Percentiles rank a stretch among this genome's conserved stretches.
phyloP scores from a whole-genome alignment of 2,329 filamentous ascomycete species.

The Cordyceps pruinosa region DNA sequence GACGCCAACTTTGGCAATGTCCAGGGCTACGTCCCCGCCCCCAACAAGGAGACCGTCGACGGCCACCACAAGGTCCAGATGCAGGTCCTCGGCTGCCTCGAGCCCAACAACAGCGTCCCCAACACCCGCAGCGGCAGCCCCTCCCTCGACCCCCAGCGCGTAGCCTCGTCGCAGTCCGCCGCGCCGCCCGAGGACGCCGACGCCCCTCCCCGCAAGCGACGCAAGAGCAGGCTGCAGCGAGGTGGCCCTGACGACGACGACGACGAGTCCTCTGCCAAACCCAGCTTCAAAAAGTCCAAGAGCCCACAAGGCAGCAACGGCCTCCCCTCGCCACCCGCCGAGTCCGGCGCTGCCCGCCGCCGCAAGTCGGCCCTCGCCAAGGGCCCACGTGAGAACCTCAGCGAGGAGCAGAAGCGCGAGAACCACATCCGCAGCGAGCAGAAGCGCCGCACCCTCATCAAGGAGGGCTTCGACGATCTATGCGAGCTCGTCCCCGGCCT shows the following conservation, averaged over 20 bases:
- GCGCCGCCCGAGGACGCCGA: constrained; percentile 31
- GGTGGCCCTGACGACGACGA: constrained; percentile 36
- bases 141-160: neutral
- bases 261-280: constrained; percentile 20
- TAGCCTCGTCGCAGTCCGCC: neutral
- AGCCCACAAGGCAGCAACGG: constrained; percentile 40
- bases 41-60: constrained; percentile 51
- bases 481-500: constrained; percentile 69
- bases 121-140: constrained; percentile 57
- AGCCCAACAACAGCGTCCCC: constrained; percentile 49
- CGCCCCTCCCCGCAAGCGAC: constrained; percentile 42
- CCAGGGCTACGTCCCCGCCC: constrained; percentile 51
- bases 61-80: constrained; percentile 49
- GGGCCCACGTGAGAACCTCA: constrained; percentile 60
- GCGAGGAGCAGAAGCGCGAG: constrained; percentile 72
- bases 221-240: constrained; percentile 46
- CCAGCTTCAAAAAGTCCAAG: constrained; percentile 30
- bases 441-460: constrained; percentile 74
- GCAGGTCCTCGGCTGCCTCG: constrained; percentile 50
- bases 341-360: constrained; percentile 35
- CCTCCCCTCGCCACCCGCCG: constrained; percentile 27
- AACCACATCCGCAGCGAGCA: constrained; percentile 88
- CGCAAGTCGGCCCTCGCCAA: constrained; percentile 45
- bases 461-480: constrained; percentile 77
- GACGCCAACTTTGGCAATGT: constrained; percentile 55